Percentiles rank a stretch among this genome's conserved stretches.
These are phyloP conservation scores for Fusarium oligoseptatum DNA, from an alignment of 2,329 filamentous ascomycete genomes.

Conservation along the genomic window DNA sequence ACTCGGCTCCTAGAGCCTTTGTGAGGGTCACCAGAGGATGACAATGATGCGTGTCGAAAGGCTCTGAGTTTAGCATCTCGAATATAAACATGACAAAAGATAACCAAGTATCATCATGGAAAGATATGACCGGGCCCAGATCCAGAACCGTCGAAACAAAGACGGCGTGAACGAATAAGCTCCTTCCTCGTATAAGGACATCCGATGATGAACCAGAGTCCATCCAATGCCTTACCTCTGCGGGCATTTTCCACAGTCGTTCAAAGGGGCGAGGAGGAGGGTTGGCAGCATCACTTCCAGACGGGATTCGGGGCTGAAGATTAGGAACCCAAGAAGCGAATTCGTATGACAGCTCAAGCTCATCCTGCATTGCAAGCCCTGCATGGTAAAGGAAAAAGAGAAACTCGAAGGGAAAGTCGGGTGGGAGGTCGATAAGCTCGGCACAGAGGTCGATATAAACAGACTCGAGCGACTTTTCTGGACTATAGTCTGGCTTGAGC, in stretches of 20 bases:
- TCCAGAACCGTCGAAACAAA: not conserved
- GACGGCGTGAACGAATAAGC: not conserved
- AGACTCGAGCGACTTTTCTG: not conserved
- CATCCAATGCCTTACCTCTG: not conserved
- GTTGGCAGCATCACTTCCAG: not conserved
- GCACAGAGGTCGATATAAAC: not conserved
- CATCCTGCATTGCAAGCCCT: accelerated
- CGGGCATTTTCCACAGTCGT: not conserved
- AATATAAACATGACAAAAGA: not conserved
- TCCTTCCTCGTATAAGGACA: not conserved
- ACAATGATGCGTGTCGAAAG: accelerated
- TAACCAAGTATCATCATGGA: not conserved
- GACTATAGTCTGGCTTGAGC: constrained; percentile 8
- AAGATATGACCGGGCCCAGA: not conserved
- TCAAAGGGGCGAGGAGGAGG: not conserved
- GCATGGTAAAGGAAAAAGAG: constrained; percentile 2
- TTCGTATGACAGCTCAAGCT: not conserved
- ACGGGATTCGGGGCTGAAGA: not conserved
- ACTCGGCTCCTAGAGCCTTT: not conserved
- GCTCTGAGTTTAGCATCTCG: accelerated
- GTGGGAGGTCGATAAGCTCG: not conserved
- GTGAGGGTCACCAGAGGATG: constrained; percentile 1
- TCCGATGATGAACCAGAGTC: not conserved
- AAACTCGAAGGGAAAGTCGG: accelerated
- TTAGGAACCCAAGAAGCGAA: constrained; percentile 14